phyloP scores from a whole-genome alignment of 2,329 filamentous ascomycete genomes.

The Thelonectria discophora region DNA sequence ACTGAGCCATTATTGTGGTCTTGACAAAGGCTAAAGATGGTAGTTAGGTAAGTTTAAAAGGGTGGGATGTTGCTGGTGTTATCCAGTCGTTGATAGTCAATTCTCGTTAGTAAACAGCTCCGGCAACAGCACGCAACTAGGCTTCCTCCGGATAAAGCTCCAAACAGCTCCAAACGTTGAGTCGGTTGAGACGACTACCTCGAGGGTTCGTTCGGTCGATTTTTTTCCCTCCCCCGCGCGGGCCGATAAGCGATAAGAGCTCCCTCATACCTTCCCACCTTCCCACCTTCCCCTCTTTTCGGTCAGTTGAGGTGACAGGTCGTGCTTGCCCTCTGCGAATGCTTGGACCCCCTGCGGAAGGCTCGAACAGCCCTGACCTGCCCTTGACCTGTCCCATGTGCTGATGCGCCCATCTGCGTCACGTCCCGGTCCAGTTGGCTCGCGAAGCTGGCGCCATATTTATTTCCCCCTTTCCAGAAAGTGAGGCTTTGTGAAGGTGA shows the following conservation, averaged over 20 bases:
- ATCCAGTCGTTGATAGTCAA: slow-evolving; percentile 17
- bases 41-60: slow-evolving; percentile 11
- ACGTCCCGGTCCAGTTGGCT: slow-evolving; percentile 36
- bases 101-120: slow-evolving; percentile 22
- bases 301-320: slow-evolving; percentile 13
- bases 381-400: slow-evolving; percentile 22
- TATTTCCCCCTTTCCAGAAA: slow-evolving; percentile 36
- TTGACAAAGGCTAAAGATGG: slow-evolving; percentile 8
- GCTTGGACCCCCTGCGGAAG: neutral
- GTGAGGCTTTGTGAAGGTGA: slow-evolving; percentile 31
- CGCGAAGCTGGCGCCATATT: slow-evolving; percentile 43
- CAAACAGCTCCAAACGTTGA: slow-evolving; percentile 5
- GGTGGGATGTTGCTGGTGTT: slow-evolving; percentile 13
- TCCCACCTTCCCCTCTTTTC: slow-evolving; percentile 21
- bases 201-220: neutral
- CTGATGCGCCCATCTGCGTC: slow-evolving; percentile 31
- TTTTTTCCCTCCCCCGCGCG: slow-evolving; percentile 32
- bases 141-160: slow-evolving; percentile 12
- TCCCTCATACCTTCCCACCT: slow-evolving; percentile 23
- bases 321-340: neutral
- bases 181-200: neutral
- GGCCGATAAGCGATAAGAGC: slow-evolving; percentile 44
- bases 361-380: slow-evolving; percentile 21
- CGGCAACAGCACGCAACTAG: slow-evolving; percentile 7
- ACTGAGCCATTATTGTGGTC: slow-evolving; percentile 25